Evolutionary conservation across 768 basidiomycete genomes (phyloP).

Genomic region (Podaxis carcinomalis): DNA sequence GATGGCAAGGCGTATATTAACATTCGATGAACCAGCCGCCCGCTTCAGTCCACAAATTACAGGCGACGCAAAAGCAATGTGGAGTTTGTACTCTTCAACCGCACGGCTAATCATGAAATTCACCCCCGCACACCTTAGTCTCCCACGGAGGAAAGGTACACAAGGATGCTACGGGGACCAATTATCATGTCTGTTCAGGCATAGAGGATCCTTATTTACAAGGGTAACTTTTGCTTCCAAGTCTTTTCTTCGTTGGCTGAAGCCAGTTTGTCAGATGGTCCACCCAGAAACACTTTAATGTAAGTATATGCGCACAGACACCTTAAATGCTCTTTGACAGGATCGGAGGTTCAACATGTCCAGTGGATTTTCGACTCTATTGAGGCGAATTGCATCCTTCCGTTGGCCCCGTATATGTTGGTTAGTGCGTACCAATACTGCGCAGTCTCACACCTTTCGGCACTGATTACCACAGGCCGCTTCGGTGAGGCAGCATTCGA

Average conservation of each 20-base stretch:
- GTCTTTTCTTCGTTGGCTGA: not conserved
- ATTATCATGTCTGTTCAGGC: conserved; percentile 34
- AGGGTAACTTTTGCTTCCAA: conserved; percentile 22
- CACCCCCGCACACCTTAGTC: not conserved
- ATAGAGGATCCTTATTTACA: conserved; percentile 31
- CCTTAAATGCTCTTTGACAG: not conserved
- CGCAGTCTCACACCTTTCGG: not conserved
- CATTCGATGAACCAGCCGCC: conserved; percentile 17
- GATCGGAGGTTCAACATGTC: not conserved
- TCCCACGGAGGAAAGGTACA: not conserved
- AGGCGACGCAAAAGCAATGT: conserved; percentile 22
- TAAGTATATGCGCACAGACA: not conserved
- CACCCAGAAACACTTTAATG: not conserved
- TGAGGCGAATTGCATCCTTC: not conserved
- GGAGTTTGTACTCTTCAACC: conserved; percentile 23
- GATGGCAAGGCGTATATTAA: not conserved
- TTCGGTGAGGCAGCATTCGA: not conserved
- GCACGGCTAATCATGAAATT: not conserved
- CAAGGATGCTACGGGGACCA: not conserved
- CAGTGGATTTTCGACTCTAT: conserved; percentile 5
- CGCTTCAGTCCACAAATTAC: conserved; percentile 36
- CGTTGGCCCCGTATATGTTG: not conserved
- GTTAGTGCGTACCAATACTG: not conserved
- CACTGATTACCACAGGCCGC: not conserved
- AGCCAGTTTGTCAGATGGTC: not conserved